Evolutionary conservation across 768 basidiomycete genomes (phyloP), one percentile per base, ranked within the genome.

Genomic region (Tulasnella sp.): DNA sequence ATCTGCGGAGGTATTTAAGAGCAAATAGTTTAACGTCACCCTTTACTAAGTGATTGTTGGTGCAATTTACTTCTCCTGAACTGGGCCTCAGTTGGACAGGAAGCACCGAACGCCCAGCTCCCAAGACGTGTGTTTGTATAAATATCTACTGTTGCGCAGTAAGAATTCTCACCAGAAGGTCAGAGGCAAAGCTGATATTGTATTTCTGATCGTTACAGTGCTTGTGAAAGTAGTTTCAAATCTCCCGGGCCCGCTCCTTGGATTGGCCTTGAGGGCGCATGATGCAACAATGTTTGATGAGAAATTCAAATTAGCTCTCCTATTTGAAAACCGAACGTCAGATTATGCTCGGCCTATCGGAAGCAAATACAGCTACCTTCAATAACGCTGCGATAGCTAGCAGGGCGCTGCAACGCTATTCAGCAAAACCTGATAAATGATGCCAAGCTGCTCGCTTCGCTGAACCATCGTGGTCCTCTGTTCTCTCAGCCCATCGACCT

Each of bases 401-500:
- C 58, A 3, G 22, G 71, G 25, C 34, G 31, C 29, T 9, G 45
- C 39, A 17, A 74, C 34, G 14, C 71, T 68, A 67, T 76, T 71
- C 64, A 76, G 14, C 39, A 76, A 22, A n/a, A 76, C 49, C 31
- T 69, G 69, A 34, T 78, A 78, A 15, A 78, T 67, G 22, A 77
- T 31, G 7, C 31, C 49, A 38, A 76, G 38, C 75, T 78, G 77
- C 52, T 78, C 77, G 25, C 58, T 42, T 36, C 76, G 34, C 77
- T 78, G 77, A 76, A 94, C 92, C 93, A 95, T 94, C 36, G 89
- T 86, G 2, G 90, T 90, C 40, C 93, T 83, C 82, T 94, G 93
- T 83, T 95, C 93, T 78, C 93, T 84, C 79, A 95, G 82, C 36
- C 86, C 88, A 80, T 95, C 93, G 19, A 95, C 85, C 82, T 95